Base-by-base conservation (phyloP, 495 filamentous ascomycete species). In the Parachaetomium inaequale region DNA sequence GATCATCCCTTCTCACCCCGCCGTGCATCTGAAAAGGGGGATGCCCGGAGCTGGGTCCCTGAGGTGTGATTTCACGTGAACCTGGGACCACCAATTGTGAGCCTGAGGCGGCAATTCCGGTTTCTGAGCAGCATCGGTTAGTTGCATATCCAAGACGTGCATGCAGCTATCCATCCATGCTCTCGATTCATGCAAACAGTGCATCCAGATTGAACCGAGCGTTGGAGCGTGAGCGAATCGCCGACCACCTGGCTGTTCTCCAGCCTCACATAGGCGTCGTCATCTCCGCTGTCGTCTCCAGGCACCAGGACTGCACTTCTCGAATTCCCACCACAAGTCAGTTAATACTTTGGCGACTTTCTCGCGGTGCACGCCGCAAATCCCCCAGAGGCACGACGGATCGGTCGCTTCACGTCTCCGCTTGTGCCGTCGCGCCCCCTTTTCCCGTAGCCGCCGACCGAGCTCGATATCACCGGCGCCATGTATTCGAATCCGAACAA, bases 401-500 rank as follows among this genome's bases (percentile, higher is more conserved):
- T 36, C 42, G 28, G 43, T 47, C 43, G 42, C 46, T 51, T 40
- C 46, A 14, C 19, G 42, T 23, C 42, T 46, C 42, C 19, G 23
- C 58, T 15, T 8, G 25, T 19, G 23, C 45, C n/a, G 23, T 43
- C 25, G 29, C 8, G 42, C 52, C 32, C 47, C 61, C 54, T 45
- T 58, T 63, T 61, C 57, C 57, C 14, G 28, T 10, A 40, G 12
- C 36, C 49, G 53, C 8, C 51, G 52, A 63, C 42, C 51, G 29
- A 63, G 51, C 28, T 36, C 60, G 40, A 29, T 59, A 29, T 29
- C 43, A 17, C 23, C 58, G 52, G 29, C 52, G 63, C 73, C 78
- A 96, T 96, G 92, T 96, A 87, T 79, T 93, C 92, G 45, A 89
- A 88, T 70, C 90, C 91, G 61, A 92, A 87, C 79, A 87, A 90